These are phyloP conservation scores for Flueggea neowawraea DNA, from an alignment of 441 rosid species.

Conservation along the genomic window DNA sequence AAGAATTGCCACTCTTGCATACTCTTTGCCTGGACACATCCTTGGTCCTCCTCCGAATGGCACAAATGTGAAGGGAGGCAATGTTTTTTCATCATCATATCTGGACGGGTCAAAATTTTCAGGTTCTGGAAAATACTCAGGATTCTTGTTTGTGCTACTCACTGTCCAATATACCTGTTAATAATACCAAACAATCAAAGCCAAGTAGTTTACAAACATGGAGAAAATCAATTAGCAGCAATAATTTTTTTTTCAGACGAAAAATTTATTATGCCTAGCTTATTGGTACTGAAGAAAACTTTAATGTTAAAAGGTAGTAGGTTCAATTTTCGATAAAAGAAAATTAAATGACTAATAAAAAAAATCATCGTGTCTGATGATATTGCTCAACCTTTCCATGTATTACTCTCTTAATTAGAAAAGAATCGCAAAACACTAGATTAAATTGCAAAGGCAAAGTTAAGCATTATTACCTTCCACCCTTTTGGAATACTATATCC, in stretches of 20 bases:
- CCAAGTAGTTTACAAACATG: too few relatives aligned
- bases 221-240: too few relatives aligned
- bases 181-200: not conserved
- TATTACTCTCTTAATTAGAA: too few relatives aligned
- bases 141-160: conserved; percentile 26
- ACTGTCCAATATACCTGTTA: conserved; percentile 30
- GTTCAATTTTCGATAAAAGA: too few relatives aligned
- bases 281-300: not conserved
- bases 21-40: conserved; percentile 33
- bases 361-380: not conserved
- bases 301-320: not conserved
- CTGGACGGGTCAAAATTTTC: conserved; percentile 29
- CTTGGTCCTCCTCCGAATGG: conserved; percentile 36
- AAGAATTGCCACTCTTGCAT: conserved; percentile 26
- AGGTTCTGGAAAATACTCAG: conserved; percentile 21
- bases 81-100: conserved; percentile 13
- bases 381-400: not conserved
- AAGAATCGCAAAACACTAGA: too few relatives aligned
- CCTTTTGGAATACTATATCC: conserved; percentile 36
- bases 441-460: too few relatives aligned
- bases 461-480: conserved; percentile 26
- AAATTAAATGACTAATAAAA: not conserved
- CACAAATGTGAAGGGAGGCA: conserved; percentile 21
- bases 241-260: too few relatives aligned
- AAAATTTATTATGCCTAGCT: too few relatives aligned